Evolutionary conservation across 208 protist genomes (phyloP).

Genomic region (Acanthamoeba quina): DNA sequence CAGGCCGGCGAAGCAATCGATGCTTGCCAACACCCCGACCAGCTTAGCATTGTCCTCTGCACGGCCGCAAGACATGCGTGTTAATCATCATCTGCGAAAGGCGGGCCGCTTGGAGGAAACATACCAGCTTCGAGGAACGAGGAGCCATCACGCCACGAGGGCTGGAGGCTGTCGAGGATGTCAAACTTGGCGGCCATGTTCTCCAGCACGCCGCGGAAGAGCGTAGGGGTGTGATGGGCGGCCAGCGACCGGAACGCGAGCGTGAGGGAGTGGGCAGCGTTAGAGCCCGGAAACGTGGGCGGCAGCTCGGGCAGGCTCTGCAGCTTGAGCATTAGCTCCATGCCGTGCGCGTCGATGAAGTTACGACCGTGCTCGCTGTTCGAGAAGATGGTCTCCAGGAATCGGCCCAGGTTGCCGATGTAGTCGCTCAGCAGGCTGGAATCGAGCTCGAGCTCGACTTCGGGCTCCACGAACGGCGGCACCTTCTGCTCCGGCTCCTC

Average conservation of each 20-base stretch:
- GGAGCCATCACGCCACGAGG: conserved; percentile 45
- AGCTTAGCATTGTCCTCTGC: background rate
- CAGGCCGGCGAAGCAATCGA: conserved; percentile 39
- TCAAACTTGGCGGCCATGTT: conserved; percentile 46
- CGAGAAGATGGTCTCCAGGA: conserved; percentile 46
- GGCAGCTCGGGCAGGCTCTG: conserved; percentile 39
- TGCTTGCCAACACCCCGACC: conserved; percentile 41
- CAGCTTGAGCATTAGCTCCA: conserved; percentile 48
- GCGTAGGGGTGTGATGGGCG: conserved; percentile 11
- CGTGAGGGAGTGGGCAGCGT: conserved; percentile 26
- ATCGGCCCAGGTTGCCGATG: conserved; percentile 68
- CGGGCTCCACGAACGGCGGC: conserved; percentile 43
- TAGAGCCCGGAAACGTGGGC: background rate
- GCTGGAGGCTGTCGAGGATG: conserved; percentile 39
- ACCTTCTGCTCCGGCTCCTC: background rate
- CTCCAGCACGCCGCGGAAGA: conserved; percentile 40
- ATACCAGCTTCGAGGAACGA: conserved; percentile 39
- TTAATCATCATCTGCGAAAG: no score
- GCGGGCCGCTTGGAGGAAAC: background rate
- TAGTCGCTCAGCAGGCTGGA: background rate
- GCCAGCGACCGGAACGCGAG: conserved; percentile 29
- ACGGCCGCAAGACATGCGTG: no score
- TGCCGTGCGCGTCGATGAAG: conserved; percentile 61
- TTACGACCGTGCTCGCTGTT: conserved; percentile 70
- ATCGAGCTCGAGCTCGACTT: conserved; percentile 22